Evolutionary conservation across 805 yeast species (phyloP), one percentile per base, ranked within the genome.

Genomic region (Dipodascus albidus): DNA sequence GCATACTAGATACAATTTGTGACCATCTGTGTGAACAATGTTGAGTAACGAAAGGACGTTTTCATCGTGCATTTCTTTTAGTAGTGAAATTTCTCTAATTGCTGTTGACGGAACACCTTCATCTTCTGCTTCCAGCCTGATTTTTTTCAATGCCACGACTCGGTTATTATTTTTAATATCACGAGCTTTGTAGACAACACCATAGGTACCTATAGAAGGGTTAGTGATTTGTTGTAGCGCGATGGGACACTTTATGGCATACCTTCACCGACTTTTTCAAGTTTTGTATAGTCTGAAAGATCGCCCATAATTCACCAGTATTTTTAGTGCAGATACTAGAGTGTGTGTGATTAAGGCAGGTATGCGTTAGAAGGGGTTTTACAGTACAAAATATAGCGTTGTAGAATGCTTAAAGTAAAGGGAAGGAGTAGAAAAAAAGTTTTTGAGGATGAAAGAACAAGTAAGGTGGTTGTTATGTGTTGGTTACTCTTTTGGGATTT

Each of bases 51-150:
- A 76, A 22, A 93, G 97, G 52, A 91, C 90, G 69, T 91, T 89
- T 56, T 88, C 95, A 70, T 93, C 96, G 59, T 87, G 80, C 77
- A 93, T 77, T 67, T 93, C 99, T 67, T 93, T 91, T 69, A 93
- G 77, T 48, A 93, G 75, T 1, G 98, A 91, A 60, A 93, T 93
- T 67, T 93, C 99, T 62, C 99, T 78, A 55, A 93, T 93, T 3
- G 99, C 98, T 0, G 99, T 93, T 1, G 97, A 89, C 1, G 99
- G 99, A 21, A 95, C 97, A 19, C 99, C 99, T 68, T 93, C 99
- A 68, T 88, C 96, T 68, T 93, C 99, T 19, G 95, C 87, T 67
- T 93, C 99, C 52, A 93, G 73, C 55, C 98, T 80, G 67, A 93
- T 95, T 71, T 93, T 95, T 69, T 93, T 93, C 61, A 93, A 74